phyloP scores from a whole-genome alignment of 1,139 yeast species.

The Nadsonia starkeyi-henricii region DNA sequence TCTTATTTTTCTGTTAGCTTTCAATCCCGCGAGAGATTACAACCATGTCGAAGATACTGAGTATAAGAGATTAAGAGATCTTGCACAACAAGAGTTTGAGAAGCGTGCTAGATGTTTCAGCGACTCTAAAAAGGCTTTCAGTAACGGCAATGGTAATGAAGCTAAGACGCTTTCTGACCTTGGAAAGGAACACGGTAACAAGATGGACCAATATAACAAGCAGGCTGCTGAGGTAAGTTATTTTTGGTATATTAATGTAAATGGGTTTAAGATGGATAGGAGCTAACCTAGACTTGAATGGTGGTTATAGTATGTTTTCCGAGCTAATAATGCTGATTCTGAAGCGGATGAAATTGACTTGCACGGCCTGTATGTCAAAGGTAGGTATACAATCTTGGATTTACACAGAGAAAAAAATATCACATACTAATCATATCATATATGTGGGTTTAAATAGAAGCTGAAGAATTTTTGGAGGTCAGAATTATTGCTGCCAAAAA shows the following conservation, averaged over 20 bases:
- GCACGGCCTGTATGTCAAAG: constrained; percentile 75
- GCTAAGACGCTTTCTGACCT: constrained; percentile 65
- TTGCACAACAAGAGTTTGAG: constrained; percentile 55
- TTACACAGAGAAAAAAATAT: no score
- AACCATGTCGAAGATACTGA: constrained; percentile 28
- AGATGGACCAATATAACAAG: constrained; percentile 57
- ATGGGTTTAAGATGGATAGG: no score
- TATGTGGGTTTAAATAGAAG: constrained; percentile 34
- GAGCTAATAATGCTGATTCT: constrained; percentile 78
- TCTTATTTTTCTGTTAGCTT: background rate
- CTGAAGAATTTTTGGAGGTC: constrained; percentile 58
- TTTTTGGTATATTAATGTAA: no score
- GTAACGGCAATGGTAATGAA: constrained; percentile 52
- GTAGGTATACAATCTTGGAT: constrained; percentile 8
- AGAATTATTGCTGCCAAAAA: constrained; percentile 54
- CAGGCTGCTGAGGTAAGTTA: constrained; percentile 57
- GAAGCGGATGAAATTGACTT: constrained; percentile 77
- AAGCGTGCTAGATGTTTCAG: constrained; percentile 42
- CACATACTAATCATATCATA: background rate
- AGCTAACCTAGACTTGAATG: no score
- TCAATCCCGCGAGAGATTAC: constrained; percentile 16
- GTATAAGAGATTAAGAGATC: constrained; percentile 48
- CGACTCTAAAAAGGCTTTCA: constrained; percentile 65
- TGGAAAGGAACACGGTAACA: constrained; percentile 42
- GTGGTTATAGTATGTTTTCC: constrained; percentile 45